phyloP scores from a whole-genome alignment of 257 asterid genomes.

The Penstemon davidsonii region DNA sequence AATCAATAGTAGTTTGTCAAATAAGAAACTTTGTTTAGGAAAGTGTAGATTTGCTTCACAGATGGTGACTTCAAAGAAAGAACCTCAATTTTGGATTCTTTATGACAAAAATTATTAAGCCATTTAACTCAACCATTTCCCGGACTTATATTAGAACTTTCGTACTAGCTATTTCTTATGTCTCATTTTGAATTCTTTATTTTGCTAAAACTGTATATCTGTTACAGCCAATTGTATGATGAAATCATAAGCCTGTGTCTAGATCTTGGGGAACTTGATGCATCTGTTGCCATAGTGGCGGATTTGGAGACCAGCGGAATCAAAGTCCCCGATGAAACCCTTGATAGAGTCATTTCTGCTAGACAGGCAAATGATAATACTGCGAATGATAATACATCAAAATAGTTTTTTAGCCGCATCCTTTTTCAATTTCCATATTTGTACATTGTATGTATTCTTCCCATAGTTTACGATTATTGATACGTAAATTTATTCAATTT shows the following conservation, averaged over 20 bases:
- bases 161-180: neutral
- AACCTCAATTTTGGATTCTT: neutral
- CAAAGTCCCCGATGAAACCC: slow-evolving; percentile 82
- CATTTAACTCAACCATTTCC: neutral
- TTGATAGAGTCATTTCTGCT: slow-evolving; percentile 84
- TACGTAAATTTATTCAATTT: neutral
- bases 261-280: slow-evolving; percentile 95
- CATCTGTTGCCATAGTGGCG: slow-evolving; percentile 87
- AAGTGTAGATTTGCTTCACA: neutral
- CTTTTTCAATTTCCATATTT: slow-evolving; percentile 15
- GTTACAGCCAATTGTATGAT: slow-evolving; percentile 76
- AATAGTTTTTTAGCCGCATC: slow-evolving; percentile 24
- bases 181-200: neutral
- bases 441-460: slow-evolving; percentile 26
- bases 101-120: neutral
- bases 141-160: neutral
- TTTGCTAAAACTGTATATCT: slow-evolving; percentile 21
- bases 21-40: neutral
- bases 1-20: neutral
- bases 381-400: slow-evolving; percentile 33
- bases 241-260: slow-evolving; percentile 73
- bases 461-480: neutral
- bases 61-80: neutral
- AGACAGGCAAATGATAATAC: slow-evolving; percentile 56
- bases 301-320: slow-evolving; percentile 92